These are phyloP conservation scores for Akanthomyces lecanii DNA, from an alignment of 2,329 filamentous ascomycete species.

Conservation along the genomic window DNA sequence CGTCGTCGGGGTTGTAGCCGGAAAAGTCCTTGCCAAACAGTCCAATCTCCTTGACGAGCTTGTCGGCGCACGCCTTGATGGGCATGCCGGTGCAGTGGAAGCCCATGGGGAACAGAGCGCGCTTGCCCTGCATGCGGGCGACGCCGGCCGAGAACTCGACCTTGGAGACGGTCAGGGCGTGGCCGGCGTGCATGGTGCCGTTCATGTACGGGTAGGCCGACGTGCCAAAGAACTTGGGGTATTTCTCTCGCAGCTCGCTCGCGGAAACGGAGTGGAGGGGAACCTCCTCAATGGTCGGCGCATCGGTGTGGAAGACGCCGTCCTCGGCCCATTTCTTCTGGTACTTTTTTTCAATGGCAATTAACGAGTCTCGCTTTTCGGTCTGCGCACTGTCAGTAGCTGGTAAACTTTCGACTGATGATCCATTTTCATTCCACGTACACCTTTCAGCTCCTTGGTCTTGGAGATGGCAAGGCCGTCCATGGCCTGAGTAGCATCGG, in stretches of 20 bases:
- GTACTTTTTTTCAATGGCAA: conserved; percentile 86
- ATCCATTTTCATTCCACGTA: conserved; percentile 29
- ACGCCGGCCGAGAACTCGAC: conserved; percentile 88
- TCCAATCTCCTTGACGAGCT: conserved; percentile 83
- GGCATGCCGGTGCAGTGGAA: conserved; percentile 95
- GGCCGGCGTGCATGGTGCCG: conserved; percentile 82
- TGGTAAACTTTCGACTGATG: neutral
- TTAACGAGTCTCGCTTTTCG: conserved; percentile 79
- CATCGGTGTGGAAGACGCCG: conserved; percentile 75
- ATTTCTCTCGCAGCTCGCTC: conserved; percentile 70
- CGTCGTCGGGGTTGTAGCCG: conserved; percentile 61
- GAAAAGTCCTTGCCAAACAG: conserved; percentile 86
- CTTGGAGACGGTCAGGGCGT: conserved; percentile 88
- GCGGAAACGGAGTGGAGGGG: conserved; percentile 70
- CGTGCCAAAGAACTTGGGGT: conserved; percentile 83
- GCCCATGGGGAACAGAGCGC: conserved; percentile 81
- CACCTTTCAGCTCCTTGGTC: conserved; percentile 58
- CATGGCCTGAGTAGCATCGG: conserved; percentile 44
- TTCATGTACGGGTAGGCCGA: conserved; percentile 68
- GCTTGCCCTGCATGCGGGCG: conserved; percentile 85
- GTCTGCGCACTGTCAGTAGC: conserved; percentile 48
- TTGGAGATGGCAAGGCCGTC: conserved; percentile 51
- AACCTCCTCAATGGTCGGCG: conserved; percentile 73
- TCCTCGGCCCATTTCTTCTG: conserved; percentile 59
- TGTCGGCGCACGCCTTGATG: conserved; percentile 96